Conservation (phyloP, 139 green algal genomes). For the Eudorina sp. region DNA sequence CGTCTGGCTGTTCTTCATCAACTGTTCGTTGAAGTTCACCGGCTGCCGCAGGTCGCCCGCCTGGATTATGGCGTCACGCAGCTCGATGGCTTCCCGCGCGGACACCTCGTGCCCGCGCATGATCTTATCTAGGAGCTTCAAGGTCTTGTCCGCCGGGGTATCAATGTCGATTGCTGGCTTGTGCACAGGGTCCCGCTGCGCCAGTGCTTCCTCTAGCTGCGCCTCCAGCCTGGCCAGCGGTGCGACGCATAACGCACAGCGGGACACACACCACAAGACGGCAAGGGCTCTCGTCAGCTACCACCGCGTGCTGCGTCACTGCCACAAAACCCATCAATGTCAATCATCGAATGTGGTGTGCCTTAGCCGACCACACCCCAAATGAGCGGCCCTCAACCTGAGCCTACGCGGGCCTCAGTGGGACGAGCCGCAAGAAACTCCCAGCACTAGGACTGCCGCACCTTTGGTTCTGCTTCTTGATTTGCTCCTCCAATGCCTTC, state of each 20-base stretch:
- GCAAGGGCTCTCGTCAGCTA: too few relatives aligned
- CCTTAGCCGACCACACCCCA: too few relatives aligned
- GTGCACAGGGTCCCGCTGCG: constrained; percentile 60
- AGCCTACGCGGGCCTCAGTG: too few relatives aligned
- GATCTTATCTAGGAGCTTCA: constrained; percentile 76
- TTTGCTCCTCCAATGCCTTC: constrained; percentile 71
- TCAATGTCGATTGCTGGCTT: constrained; percentile 72
- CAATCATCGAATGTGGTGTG: too few relatives aligned
- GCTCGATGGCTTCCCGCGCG: constrained; percentile 63
- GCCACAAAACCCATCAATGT: too few relatives aligned
- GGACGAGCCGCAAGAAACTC: not conserved
- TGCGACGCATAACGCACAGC: too few relatives aligned
- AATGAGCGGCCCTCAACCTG: too few relatives aligned
- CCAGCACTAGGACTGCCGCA: not conserved
- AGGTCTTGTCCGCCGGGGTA: constrained; percentile 74
- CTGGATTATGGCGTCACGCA: constrained; percentile 66
- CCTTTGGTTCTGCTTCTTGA: constrained; percentile 71
- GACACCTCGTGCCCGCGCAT: constrained; percentile 63
- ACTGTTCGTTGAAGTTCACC: constrained; percentile 73
- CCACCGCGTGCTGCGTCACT: too few relatives aligned
- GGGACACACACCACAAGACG: too few relatives aligned
- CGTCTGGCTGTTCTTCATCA: constrained; percentile 69
- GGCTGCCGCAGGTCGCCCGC: constrained; percentile 71
- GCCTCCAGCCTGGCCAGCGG: constrained; percentile 54
- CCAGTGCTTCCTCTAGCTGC: constrained; percentile 63